Percentiles rank a stretch among this genome's conserved stretches.
phyloP scores from a whole-genome alignment of 257 asterid genomes.

The Solanum virginianum region DNA sequence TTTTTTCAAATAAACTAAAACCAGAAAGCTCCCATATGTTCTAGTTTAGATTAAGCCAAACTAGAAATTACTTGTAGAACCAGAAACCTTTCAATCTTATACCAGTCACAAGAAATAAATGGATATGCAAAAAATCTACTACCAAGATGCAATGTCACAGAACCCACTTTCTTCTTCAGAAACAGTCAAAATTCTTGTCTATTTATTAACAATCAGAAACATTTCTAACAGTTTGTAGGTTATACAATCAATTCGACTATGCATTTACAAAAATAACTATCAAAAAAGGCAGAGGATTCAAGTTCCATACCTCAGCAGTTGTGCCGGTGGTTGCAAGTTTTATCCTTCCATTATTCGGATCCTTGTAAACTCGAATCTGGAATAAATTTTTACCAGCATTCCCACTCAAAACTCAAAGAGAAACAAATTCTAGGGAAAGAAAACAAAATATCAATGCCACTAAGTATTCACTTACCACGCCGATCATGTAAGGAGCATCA shows the following conservation, averaged over 20 bases:
- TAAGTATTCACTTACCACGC: constrained; percentile 54
- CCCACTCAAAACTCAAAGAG: constrained; percentile 5
- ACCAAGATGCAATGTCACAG: neutral
- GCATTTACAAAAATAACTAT: neutral
- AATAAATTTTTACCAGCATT: constrained; percentile 8
- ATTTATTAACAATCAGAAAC: neutral
- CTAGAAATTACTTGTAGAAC: neutral
- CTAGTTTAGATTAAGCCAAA: neutral
- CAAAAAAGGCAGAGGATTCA: neutral
- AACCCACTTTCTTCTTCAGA: neutral
- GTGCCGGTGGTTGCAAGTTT: constrained; percentile 66
- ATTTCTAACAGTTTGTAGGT: neutral
- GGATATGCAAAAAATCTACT: neutral
- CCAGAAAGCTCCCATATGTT: neutral
- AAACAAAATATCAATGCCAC: neutral
- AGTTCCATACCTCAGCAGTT: constrained; percentile 78
- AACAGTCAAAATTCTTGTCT: neutral
- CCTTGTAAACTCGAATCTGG: constrained; percentile 69
- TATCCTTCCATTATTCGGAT: constrained; percentile 32
- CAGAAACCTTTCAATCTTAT: neutral
- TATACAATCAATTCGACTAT: neutral
- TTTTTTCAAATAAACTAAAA: neutral
- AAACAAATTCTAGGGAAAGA: neutral
- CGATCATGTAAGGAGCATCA: constrained; percentile 73
- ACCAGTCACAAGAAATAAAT: neutral